These are phyloP conservation scores for Phlegmacium glaucopus DNA, from an alignment of 768 basidiomycete species.

Conservation along the genomic window DNA sequence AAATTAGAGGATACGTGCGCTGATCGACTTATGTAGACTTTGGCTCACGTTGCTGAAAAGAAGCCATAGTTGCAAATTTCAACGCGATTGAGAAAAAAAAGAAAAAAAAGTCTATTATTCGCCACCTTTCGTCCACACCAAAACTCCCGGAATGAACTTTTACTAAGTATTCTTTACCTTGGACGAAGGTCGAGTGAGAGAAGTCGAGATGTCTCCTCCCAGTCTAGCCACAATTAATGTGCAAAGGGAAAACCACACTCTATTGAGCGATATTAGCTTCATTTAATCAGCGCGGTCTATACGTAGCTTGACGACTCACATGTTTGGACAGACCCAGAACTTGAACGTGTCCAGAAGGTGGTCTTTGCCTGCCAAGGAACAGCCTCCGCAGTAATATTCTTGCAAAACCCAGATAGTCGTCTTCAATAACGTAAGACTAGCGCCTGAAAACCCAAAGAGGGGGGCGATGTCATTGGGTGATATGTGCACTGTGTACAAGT, in stretches of 20 bases:
- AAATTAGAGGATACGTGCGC: no score
- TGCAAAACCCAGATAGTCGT: constrained; percentile 70
- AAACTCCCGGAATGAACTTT: constrained; percentile 7
- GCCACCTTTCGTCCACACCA: constrained; percentile 2
- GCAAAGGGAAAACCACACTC: constrained; percentile 31
- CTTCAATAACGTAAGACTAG: constrained; percentile 72
- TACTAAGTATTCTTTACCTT: constrained; percentile 3
- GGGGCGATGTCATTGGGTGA: constrained; percentile 51
- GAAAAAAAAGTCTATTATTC: constrained; percentile 5
- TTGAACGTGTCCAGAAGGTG: constrained; percentile 41
- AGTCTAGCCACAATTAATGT: constrained; percentile 32
- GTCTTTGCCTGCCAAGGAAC: constrained; percentile 60
- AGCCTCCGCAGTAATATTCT: constrained; percentile 70
- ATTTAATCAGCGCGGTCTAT: constrained; percentile 1
- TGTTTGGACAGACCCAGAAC: constrained; percentile 69
- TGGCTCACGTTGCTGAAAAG: background rate
- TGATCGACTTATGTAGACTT: no score
- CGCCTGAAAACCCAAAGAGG: constrained; percentile 68
- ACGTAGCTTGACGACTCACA: constrained; percentile 36
- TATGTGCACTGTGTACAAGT: constrained; percentile 63
- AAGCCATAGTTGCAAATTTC: constrained; percentile 1
- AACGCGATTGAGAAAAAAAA: constrained; percentile 1
- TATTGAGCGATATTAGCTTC: constrained; percentile 9
- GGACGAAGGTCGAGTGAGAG: constrained; percentile 13
- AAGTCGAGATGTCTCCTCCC: constrained; percentile 30